Evolutionary conservation across 306 rosid genomes (phyloP).

Genomic region (Rubus parviflorus): DNA sequence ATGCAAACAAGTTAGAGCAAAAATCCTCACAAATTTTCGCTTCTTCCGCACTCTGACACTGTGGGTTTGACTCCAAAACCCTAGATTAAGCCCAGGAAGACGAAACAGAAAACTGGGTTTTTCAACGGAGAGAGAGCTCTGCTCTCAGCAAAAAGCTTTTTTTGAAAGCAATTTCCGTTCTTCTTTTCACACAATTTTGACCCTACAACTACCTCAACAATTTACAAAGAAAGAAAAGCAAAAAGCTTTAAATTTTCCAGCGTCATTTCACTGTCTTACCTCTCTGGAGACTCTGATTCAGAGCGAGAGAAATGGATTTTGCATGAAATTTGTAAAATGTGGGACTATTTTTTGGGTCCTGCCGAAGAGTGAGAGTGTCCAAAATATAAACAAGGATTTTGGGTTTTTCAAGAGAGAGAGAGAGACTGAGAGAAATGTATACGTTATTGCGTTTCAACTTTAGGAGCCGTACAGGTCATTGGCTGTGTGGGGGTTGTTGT

Average conservation of each 20-base stretch:
- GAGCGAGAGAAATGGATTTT: neutral
- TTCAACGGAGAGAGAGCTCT: neutral
- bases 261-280: neutral
- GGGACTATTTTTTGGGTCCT: neutral
- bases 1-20: constrained; percentile 13
- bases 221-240: neutral
- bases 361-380: neutral
- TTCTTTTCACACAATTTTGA: neutral
- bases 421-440: neutral
- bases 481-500: neutral
- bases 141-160: neutral
- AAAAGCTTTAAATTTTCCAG: neutral
- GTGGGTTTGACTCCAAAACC: constrained; percentile 16
- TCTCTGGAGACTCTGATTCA: neutral
- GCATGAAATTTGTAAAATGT: neutral
- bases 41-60: neutral
- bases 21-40: constrained; percentile 18
- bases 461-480: constrained; percentile 2
- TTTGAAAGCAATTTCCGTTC: neutral
- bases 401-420: neutral
- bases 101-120: neutral
- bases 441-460: neutral
- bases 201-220: neutral
- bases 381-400: neutral
- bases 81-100: constrained; percentile 16